Evolutionary conservation across 1,284 basidiomycete genomes (phyloP).

Genomic region (Pterulicium gracile): DNA sequence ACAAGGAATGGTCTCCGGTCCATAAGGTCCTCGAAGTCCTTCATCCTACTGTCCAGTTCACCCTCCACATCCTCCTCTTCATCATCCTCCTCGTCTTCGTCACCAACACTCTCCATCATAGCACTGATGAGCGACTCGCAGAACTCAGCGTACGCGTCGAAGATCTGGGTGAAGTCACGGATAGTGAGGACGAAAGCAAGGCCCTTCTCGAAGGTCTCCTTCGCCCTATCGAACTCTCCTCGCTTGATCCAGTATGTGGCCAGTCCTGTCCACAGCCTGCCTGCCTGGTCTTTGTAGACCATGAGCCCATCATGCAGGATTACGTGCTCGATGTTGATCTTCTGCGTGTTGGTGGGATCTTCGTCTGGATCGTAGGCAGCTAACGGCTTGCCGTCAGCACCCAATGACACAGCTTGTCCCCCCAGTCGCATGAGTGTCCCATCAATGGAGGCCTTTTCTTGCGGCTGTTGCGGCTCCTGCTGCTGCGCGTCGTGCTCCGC

Average conservation of each 20-base stretch:
- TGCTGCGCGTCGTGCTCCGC: slow-evolving; percentile 31
- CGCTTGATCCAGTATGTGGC: slow-evolving; percentile 99
- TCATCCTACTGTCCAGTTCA: slow-evolving; percentile 86
- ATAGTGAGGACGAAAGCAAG: slow-evolving; percentile 84
- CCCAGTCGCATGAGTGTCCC: slow-evolving; percentile 67
- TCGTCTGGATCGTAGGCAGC: slow-evolving; percentile 70
- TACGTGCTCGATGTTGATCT: slow-evolving; percentile 81
- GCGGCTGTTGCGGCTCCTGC: slow-evolving; percentile 24
- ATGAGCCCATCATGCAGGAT: slow-evolving; percentile 79
- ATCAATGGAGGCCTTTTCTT: slow-evolving; percentile 33
- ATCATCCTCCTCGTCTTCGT: slow-evolving; percentile 68
- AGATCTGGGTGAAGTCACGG: slow-evolving; percentile 96
- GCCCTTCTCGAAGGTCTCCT: slow-evolving; percentile 82
- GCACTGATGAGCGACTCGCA: slow-evolving; percentile 86
- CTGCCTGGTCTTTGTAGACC: slow-evolving; percentile 93
- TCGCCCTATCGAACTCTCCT: slow-evolving; percentile 86
- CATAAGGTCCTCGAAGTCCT: slow-evolving; percentile 90
- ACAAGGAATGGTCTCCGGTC: slow-evolving; percentile 93
- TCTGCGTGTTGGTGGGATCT: slow-evolving; percentile 63
- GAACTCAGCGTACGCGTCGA: slow-evolving; percentile 95
- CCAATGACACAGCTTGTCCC: slow-evolving; percentile 54
- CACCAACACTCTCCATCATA: slow-evolving; percentile 71
- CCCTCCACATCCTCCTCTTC: slow-evolving; percentile 67
- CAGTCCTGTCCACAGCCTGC: slow-evolving; percentile 90
- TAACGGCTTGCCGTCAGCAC: slow-evolving; percentile 34